These are phyloP conservation scores for Adiantum capillusveneris DNA, from an alignment of 75 land plant species.

Conservation along the genomic window DNA sequence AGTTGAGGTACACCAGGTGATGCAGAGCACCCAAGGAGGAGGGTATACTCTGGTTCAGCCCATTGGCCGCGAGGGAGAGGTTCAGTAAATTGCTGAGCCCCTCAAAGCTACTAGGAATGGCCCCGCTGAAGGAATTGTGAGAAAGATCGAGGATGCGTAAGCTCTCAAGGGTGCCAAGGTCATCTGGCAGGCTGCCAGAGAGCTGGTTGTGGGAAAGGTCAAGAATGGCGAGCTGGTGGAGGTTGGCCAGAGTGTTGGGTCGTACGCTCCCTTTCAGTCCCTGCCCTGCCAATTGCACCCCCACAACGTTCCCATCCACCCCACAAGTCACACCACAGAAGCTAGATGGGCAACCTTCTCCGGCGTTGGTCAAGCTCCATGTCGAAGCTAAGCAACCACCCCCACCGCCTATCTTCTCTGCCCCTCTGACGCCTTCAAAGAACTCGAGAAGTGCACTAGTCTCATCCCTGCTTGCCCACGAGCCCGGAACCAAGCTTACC, in stretches of 20 bases:
- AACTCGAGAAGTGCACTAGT: conserved; percentile 5
- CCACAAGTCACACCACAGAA: conserved; percentile 10
- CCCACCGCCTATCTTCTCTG: neutral
- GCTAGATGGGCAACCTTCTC: conserved; percentile 10
- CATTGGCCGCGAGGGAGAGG: conserved; percentile 19
- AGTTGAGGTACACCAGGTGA: conserved; percentile 47
- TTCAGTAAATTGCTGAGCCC: too few relatives aligned
- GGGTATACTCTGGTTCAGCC: conserved; percentile 56
- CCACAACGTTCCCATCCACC: neutral
- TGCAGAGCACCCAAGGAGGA: conserved; percentile 33
- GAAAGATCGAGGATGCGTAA: conserved; percentile 54
- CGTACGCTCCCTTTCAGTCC: neutral
- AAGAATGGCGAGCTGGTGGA: conserved; percentile 41
- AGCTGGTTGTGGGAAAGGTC: conserved; percentile 66
- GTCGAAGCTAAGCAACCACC: neutral
- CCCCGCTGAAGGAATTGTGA: conserved; percentile 12
- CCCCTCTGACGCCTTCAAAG: conserved; percentile 4
- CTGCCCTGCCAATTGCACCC: conserved; percentile 1
- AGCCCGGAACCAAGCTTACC: too few relatives aligned
- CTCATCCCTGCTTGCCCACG: too few relatives aligned
- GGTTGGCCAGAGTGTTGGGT: conserved; percentile 22
- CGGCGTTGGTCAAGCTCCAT: neutral
- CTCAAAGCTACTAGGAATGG: too few relatives aligned
- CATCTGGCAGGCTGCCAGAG: conserved; percentile 51
- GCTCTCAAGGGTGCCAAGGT: conserved; percentile 41